phyloP scores from a whole-genome alignment of 345 rosid genomes.

The Carallia pectinifolia region DNA sequence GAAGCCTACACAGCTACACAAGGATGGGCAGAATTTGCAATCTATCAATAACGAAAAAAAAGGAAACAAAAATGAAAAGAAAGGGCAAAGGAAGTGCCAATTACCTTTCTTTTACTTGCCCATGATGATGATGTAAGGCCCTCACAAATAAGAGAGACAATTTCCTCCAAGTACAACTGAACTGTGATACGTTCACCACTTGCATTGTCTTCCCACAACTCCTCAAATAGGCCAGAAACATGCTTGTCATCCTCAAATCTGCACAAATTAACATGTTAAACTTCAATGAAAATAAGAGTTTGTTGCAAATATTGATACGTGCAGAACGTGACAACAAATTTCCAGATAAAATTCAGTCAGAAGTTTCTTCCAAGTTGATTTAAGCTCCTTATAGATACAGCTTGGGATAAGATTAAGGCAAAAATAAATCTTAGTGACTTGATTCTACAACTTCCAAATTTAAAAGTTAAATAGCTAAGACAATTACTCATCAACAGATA shows the following conservation, averaged over 20 bases:
- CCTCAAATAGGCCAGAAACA: slow-evolving; percentile 83
- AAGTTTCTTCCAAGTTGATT: too few species aligned
- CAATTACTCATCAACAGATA: too few species aligned
- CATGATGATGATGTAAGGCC: slow-evolving; percentile 81
- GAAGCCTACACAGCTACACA: not conserved
- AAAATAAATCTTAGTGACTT: too few species aligned
- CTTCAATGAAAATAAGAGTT: not conserved
- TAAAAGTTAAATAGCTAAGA: too few species aligned
- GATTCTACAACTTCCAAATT: too few species aligned
- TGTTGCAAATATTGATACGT: not conserved
- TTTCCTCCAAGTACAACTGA: slow-evolving; percentile 80
- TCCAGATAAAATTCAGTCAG: not conserved
- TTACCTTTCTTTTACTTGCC: slow-evolving; percentile 82
- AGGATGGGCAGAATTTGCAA: slow-evolving; percentile 9
- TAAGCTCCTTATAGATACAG: too few species aligned
- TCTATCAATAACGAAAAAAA: slow-evolving; percentile 2
- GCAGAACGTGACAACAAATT: not conserved
- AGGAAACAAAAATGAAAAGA: slow-evolving; percentile 6
- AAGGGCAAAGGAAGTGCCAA: slow-evolving; percentile 2
- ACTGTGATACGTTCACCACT: slow-evolving; percentile 81
- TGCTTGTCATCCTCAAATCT: slow-evolving; percentile 95
- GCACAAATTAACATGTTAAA: slow-evolving; percentile 22
- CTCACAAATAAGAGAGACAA: slow-evolving; percentile 68
- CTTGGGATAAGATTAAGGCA: too few species aligned
- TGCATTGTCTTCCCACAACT: slow-evolving; percentile 90